Evolutionary conservation across 208 protist genomes (phyloP), one percentile per base, ranked within the genome.

Genomic region (Wallacemonas rigidus): DNA sequence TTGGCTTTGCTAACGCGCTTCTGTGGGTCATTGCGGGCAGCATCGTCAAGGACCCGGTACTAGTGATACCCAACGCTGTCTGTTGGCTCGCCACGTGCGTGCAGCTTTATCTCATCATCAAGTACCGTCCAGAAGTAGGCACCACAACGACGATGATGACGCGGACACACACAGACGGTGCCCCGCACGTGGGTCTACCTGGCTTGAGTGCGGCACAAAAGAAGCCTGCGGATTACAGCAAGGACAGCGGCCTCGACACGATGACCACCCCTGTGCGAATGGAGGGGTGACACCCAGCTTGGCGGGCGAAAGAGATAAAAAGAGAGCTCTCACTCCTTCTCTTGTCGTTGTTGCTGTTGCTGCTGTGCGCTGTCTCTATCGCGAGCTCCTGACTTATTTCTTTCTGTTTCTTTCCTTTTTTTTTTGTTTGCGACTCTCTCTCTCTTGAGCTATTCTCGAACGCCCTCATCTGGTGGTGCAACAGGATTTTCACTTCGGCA

Each of bases 11-110:
- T 15, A 77, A 77, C 47, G 62, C 55, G 12, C 44, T 72, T 11
- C 38, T 71, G 3, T 77, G 73, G 73, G 44, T 50, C 15, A 62
- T 77, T 17, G 60, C 60, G 7, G 73, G 64, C 51, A 57, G 61
- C 41, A 67, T 77, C 38, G 58, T 44, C 15, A 6, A 14, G 4
- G 64, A 77, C 51, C 50, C 43, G 26, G 48, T 77, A 35, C n/a
- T 77, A 2, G 11, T 72, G 61, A 64, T 72, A 12, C 39, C 67
- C 8, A 62, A 72, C 41, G 50, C 57, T 8, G 44, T 72, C 2
- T 63, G 73, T 36, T 45, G 36, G 63, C 2, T 41, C 2, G 44
- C 67, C 8, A 61, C 41, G 14, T 47, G 56, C 44, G 60, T 61
- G 67, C 73, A 73, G 64, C 39, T 71, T 35, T 57, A 26, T 8